A percentile compares a stretch with the other conserved stretches of the same genome.
phyloP scores from a whole-genome alignment of 75 land plant genomes.

The Selaginella tamariscina region DNA sequence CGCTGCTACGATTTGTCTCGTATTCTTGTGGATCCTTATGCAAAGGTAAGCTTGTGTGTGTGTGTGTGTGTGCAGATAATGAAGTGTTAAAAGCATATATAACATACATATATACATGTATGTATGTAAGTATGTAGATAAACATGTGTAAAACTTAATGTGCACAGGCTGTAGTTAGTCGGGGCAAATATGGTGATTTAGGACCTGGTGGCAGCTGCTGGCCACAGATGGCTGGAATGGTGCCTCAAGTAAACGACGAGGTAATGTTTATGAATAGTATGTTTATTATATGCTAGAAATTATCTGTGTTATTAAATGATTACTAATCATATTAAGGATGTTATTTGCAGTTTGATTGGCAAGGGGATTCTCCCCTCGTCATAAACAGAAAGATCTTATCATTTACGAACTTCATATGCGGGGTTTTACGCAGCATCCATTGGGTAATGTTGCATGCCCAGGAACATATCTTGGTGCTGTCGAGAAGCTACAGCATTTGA shows the following conservation, averaged over 20 bases:
- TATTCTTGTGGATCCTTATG: slow-evolving; percentile 84
- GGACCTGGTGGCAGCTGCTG: slow-evolving; percentile 67
- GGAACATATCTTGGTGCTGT: slow-evolving; percentile 80
- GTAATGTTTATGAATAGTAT: slow-evolving; percentile 28
- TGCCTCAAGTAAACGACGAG: slow-evolving; percentile 55
- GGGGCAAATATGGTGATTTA: slow-evolving; percentile 65
- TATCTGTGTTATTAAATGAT: slow-evolving; percentile 11
- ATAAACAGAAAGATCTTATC: slow-evolving; percentile 66
- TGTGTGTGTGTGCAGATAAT: background rate
- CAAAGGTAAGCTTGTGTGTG: slow-evolving; percentile 42
- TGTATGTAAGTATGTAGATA: background rate
- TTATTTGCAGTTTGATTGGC: slow-evolving; percentile 88
- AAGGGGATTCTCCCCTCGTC: slow-evolving; percentile 74
- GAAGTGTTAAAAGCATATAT: background rate
- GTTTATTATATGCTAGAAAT: background rate
- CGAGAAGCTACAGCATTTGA: slow-evolving; percentile 46
- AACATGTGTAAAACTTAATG: background rate
- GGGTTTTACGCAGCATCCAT: slow-evolving; percentile 78
- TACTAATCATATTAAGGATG: too few relatives aligned
- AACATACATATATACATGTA: too few relatives aligned
- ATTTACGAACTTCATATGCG: slow-evolving; percentile 97
- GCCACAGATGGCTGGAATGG: slow-evolving; percentile 96
- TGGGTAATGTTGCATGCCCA: slow-evolving; percentile 53
- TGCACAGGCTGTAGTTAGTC: slow-evolving; percentile 72
- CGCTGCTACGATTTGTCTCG: slow-evolving; percentile 47